Evolutionary conservation across 192 early-diverging fungal genomes (phyloP).

Genomic region (Paraglomus brasilianum): DNA sequence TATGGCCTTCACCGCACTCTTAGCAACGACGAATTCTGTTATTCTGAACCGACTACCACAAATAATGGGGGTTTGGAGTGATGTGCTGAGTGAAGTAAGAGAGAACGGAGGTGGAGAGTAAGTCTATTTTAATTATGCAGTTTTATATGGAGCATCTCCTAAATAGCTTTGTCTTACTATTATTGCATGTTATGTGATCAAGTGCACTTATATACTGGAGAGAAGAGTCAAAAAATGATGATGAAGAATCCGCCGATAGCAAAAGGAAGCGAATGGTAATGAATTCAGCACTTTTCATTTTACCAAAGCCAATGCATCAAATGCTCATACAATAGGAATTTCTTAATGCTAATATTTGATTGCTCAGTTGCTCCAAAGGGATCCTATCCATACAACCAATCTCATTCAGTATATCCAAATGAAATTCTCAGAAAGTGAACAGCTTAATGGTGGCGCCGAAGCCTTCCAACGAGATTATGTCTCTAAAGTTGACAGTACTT

Average conservation of each 20-base stretch:
- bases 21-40: constrained; percentile 46
- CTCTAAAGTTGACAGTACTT: constrained; percentile 42
- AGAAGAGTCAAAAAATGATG: constrained; percentile 40
- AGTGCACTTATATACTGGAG: constrained; percentile 58
- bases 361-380: constrained; percentile 47
- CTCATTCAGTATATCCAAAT: constrained; percentile 52
- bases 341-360: background rate
- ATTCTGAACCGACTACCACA: constrained; percentile 49
- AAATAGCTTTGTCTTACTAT: too few species aligned
- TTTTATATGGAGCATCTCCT: background rate
- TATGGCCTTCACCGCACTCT: constrained; percentile 60
- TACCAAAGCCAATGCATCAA: constrained; percentile 15
- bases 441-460: constrained; percentile 47
- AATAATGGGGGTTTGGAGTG: constrained; percentile 59
- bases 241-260: constrained; percentile 51
- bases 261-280: constrained; percentile 45
- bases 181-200: background rate
- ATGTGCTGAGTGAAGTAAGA: constrained; percentile 61
- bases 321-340: background rate
- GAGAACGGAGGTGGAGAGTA: constrained; percentile 62
- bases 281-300: background rate
- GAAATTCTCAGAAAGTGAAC: constrained; percentile 50
- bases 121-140: constrained; percentile 19
- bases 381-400: constrained; percentile 60
- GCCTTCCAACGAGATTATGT: constrained; percentile 41